Evolutionary conservation across 768 basidiomycete species (phyloP), one percentile per base, ranked within the genome.

Genomic region (Tricholomella constricta): DNA sequence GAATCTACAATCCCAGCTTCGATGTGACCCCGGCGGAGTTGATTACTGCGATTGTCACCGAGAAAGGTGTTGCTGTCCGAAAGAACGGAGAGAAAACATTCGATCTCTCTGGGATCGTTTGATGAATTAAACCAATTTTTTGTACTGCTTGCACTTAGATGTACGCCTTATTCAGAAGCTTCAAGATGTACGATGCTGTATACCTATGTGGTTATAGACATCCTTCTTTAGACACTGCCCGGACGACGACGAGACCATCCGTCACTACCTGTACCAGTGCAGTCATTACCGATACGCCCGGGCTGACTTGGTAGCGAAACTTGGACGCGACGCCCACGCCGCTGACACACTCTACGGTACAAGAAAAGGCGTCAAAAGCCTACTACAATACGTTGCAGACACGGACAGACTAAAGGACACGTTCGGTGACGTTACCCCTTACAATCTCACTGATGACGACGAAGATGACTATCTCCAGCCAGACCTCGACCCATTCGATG

Each of bases 11-110:
- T 69, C 94, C 96, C 1, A 92, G 91, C 57, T 98, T 98, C 70
- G 96, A 98, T 65, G 94, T 98, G 14, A 98, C 96, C 0, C 94
- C 95, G 0, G 92, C 94, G 2, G 88, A 90, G 54, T 74, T 98
- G 37, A 97, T 98, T 57, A 90, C 86, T n/a, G 91, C 90, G 26
- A 89, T 98, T 45, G 94, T 95, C 11, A 98, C 94, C 2, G 96
- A 98, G 74, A 93, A 89, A 60, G 94, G 96, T 6, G 93, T 97
- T 27, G 92, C 91, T 3, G 82, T 87, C 52, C 87, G 86, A 63
- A 72, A 72, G 52, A 79, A 79, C 6, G 85, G 86, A 20, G 73
- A 78, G 54, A 67, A 65, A 2, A 63, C 54, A 22, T 91, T 93
- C 61, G 88, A 94, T 63, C 75, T 95, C 23, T 73, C 77, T 43